Base-by-base conservation (phyloP, 768 basidiomycete genomes). In the Dioszegia crocea region DNA sequence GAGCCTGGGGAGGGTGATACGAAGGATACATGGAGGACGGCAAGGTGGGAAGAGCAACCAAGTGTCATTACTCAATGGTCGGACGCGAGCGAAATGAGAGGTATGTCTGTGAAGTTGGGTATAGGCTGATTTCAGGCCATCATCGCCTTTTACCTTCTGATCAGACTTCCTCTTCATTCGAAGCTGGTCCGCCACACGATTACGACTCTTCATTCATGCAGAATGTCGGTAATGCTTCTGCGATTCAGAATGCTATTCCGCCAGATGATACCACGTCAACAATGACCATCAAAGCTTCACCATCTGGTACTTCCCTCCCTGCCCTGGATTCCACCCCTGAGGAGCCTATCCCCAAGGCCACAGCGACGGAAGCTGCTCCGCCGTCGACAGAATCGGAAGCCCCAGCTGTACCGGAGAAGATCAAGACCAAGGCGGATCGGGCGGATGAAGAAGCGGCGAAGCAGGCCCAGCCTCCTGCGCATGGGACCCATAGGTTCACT, bases 21-120 rank as follows among this genome's bases (percentile, higher is more conserved):
- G 2, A 55, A 58, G 14, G 68, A 68, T 4, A 76, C 71, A 3
- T 77, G 76, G 76, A 62, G 76, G 33, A 77, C 74, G 6, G 77
- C 77, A 5, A 64, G 71, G 57, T 76, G 77, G 77, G 65, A 71
- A 11, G 72, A 76, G 46, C 60, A 54, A n/a, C 59, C 40, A 24
- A 73, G 65, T 46, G 31, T 64, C 4, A 53, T 66, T 36, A 70
- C 62, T 29, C n/a, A 57, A 31, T 77, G 66, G 51, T 59, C 54
- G 14, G 66, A 72, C 36, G 66, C 76, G 6, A 71, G 68, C 27
- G 73, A 74, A 61, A 67, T 71, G 64, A 59, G 63, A 48, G 64
- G 71, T 68, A 27, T 61, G 67, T 66, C 21, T 19, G 6, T 19
- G 16, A 6, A 43, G 9, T 43, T 43, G 6, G 33, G 27, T 17